Evolutionary conservation across 2,329 filamentous ascomycete species (phyloP), one percentile per base, ranked within the genome.

Genomic region (Pseudogymnoascus sp.): DNA sequence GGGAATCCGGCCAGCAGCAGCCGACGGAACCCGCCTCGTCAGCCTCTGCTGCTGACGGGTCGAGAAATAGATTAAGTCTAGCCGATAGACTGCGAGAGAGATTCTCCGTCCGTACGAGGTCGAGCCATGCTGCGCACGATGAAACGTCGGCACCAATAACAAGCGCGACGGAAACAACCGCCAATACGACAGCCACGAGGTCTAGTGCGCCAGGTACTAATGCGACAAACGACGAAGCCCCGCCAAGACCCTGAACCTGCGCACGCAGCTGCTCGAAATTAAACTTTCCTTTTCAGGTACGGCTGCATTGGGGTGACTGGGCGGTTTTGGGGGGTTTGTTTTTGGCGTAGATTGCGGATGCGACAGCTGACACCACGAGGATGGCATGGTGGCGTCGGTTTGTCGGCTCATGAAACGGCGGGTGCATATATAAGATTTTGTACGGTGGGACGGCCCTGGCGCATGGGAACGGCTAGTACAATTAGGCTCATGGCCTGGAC

Each of bases 1-100:
- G 78, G 77, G 65, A 75, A 73, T 65, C 69, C 13, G 59, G 59
- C 21, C 33, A 42, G 23, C 33, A 60, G 3, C 37, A 60, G 29
- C n/a, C 50, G 59, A 40, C 33, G 1, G 33, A 60, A 1, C 23
- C 59, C n/a, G 15, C 33, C 31, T 38, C 59, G 33, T 40, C 59
- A n/a, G 37, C 37, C 33, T 2, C 19, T 37, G 2, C 59, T 40
- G 37, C 33, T 11, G 59, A 60, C 9, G 33, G 37, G 17, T 17
- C 59, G 33, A 21, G 33, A 60, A 37, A 60, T 38, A 60, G 59
- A 60, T 42, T 37, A 26, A 17, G 59, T 38, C 15, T 60, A 1
- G 33, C 59, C 31, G 59, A 60, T 60, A 37, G 59, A 19, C 37
- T 60, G 59, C 23, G 59, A 15, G 37, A 56, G 1, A 56, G 50